These are phyloP conservation scores for Mycosphaerella sp. DNA, from an alignment of 2,329 filamentous ascomycete species.

Conservation along the genomic window DNA sequence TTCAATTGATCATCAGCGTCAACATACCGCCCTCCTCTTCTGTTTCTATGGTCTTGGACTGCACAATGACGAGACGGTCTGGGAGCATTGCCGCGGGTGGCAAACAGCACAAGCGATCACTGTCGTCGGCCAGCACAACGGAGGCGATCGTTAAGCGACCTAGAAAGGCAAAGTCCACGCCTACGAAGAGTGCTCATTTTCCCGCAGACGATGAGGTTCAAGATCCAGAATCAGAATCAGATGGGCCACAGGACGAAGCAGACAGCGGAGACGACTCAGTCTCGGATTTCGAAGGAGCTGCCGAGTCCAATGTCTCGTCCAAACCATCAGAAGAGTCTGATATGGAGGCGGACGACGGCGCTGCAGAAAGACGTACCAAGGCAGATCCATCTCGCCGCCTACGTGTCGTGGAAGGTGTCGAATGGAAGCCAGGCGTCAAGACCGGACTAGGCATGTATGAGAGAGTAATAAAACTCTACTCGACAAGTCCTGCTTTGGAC, in stretches of 20 bases:
- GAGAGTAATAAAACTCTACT: not conserved
- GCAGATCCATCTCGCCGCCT: not conserved
- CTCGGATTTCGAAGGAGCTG: slow-evolving; percentile 35
- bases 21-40: not conserved
- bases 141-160: slow-evolving; percentile 20
- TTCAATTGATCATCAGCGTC: too few relatives aligned
- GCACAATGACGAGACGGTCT: slow-evolving; percentile 28
- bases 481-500: not conserved
- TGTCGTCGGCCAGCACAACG: slow-evolving; percentile 17
- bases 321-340: slow-evolving; percentile 37
- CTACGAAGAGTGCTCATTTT: slow-evolving; percentile 50
- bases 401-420: slow-evolving; percentile 34
- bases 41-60: not conserved
- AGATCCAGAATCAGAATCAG: slow-evolving; percentile 16
- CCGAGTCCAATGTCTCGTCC: slow-evolving; percentile 34
- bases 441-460: slow-evolving; percentile 40
- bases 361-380: slow-evolving; percentile 14
- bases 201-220: not conserved
- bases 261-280: slow-evolving; percentile 22
- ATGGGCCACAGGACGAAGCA: slow-evolving; percentile 31
- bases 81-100: slow-evolving; percentile 19
- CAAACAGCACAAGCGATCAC: slow-evolving; percentile 26
- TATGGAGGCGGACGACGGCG: slow-evolving; percentile 33
- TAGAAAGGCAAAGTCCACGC: slow-evolving; percentile 31
- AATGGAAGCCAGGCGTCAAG: slow-evolving; percentile 53